These are phyloP conservation scores for Coniophora puteana DNA, from an alignment of 1,284 basidiomycete species.

Conservation along the genomic window DNA sequence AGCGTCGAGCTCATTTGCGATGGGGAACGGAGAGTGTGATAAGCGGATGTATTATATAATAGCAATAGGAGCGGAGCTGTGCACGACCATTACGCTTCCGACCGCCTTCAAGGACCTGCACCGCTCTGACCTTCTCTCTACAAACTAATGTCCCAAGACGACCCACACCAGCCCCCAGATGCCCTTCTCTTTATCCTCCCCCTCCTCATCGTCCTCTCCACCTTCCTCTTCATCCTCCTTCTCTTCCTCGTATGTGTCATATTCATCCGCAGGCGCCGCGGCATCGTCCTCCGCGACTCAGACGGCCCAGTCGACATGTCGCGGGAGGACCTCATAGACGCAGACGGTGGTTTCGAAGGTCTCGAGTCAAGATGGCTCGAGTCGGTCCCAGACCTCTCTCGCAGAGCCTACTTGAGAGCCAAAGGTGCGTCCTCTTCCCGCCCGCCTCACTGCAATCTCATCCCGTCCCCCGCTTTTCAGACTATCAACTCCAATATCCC, in stretches of 20 bases:
- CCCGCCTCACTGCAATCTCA: constrained; percentile 6
- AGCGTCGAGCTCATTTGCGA: constrained; percentile 37
- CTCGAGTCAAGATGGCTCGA: constrained; percentile 95
- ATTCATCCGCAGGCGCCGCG: constrained; percentile 75
- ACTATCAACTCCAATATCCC: constrained; percentile 87
- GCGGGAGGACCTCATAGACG: constrained; percentile 84
- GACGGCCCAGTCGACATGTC: constrained; percentile 94
- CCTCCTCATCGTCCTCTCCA: constrained; percentile 87
- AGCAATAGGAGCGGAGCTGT: background rate
- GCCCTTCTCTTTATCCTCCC: constrained; percentile 84
- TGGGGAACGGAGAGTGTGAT: background rate
- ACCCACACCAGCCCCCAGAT: constrained; percentile 36
- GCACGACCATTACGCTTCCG: background rate
- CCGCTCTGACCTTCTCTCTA: constrained; percentile 15
- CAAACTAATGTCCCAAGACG: constrained; percentile 9
- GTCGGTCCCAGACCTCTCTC: constrained; percentile 63
- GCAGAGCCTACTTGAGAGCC: constrained; percentile 77
- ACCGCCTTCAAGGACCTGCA: background rate
- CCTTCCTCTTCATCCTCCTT: constrained; percentile 88
- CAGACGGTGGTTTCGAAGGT: constrained; percentile 88
- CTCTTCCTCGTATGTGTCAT: constrained; percentile 87
- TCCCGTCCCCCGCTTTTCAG: constrained; percentile 42
- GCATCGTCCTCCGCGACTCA: constrained; percentile 80
- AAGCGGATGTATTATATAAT: constrained; percentile 3
- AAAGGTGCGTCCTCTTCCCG: constrained; percentile 62